phyloP scores from a whole-genome alignment of 768 basidiomycete genomes.

The Suillus ampliporus region DNA sequence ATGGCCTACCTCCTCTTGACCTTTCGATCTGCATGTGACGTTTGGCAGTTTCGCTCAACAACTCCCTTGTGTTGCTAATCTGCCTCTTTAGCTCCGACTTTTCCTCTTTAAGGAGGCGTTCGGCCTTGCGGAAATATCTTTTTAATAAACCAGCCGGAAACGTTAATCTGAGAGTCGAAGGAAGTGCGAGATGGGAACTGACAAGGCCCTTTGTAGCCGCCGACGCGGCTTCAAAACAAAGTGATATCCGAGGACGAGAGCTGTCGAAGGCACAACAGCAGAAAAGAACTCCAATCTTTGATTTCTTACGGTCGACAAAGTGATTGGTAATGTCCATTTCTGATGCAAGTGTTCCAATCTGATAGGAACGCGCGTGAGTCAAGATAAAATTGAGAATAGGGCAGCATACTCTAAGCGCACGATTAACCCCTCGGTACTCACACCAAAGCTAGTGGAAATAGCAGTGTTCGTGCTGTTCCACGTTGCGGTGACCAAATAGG shows the following conservation, averaged over 20 bases:
- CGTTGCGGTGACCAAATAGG: slow-evolving; percentile 48
- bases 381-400: slow-evolving; percentile 15
- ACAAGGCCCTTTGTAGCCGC: slow-evolving; percentile 59
- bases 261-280: slow-evolving; percentile 59
- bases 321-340: slow-evolving; percentile 59
- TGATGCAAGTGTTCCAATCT: slow-evolving; percentile 66
- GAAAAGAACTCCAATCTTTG: slow-evolving; percentile 54
- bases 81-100: slow-evolving; percentile 66
- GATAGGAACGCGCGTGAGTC: slow-evolving; percentile 21
- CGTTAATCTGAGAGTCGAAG: slow-evolving; percentile 9
- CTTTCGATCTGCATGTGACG: slow-evolving; percentile 68
- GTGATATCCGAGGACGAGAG: slow-evolving; percentile 58
- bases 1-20: slow-evolving; percentile 63
- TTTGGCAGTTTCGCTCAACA: slow-evolving; percentile 73
- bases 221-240: slow-evolving; percentile 62
- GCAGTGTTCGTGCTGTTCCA: slow-evolving; percentile 55
- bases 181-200: slow-evolving; percentile 28
- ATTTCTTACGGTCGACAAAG: slow-evolving; percentile 57
- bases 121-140: slow-evolving; percentile 72
- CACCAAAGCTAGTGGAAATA: slow-evolving; percentile 50
- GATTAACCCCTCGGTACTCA: slow-evolving; percentile 53
- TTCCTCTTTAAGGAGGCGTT: slow-evolving; percentile 66
- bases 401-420: slow-evolving; percentile 57
- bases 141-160: not conserved
- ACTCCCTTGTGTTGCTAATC: slow-evolving; percentile 60